Evolutionary conservation across 176 grass and related monocot genomes (phyloP), one percentile per base, ranked within the genome.

Genomic region (Echinochloa phyllopogon): DNA sequence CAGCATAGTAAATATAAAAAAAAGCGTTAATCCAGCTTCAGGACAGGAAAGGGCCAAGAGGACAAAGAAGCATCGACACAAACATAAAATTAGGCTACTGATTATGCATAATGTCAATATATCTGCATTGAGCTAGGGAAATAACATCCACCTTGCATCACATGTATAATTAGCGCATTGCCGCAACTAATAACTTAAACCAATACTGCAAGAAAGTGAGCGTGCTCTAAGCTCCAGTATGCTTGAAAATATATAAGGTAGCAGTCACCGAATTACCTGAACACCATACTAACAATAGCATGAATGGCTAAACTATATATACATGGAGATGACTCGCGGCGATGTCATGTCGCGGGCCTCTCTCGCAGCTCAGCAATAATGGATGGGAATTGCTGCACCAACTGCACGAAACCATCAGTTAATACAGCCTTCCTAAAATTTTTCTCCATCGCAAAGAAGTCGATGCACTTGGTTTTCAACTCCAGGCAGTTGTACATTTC

Each of bases 391-490:
- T 52, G 11, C 50, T 88, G 80, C 81, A 88, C 68, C 75, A 88
- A 10, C 57, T 24, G 14, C 1, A 78, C 51, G 4, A 76, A 86
- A 4, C 60, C 64, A 23, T 82, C 48, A 1, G 75, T 86, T 16
- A 92, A 77, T 4, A 64, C 82, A 4, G 80, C 82, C 11, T 85
- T 51, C 86, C 57, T 89, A 64, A 94, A 92, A 49, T 87, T 89
- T 24, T 83, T 52, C 8, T 80, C 82, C 8, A 20, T 40, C 0
- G 76, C 59, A 8, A 92, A 69, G 74, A 95, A 95, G 0, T 77
- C 85, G 3, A 95, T 52, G 78, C 93, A 95, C 13, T 72, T 89
- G 10, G n/a, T 77, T 63, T 95, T 95, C 23, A 95, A 44, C 64
- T 85, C 79, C 6, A 8, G 47, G 55, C 88, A 92, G 50, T 61